Conservation (phyloP, 768 basidiomycete genomes). For the Russula virescens region DNA sequence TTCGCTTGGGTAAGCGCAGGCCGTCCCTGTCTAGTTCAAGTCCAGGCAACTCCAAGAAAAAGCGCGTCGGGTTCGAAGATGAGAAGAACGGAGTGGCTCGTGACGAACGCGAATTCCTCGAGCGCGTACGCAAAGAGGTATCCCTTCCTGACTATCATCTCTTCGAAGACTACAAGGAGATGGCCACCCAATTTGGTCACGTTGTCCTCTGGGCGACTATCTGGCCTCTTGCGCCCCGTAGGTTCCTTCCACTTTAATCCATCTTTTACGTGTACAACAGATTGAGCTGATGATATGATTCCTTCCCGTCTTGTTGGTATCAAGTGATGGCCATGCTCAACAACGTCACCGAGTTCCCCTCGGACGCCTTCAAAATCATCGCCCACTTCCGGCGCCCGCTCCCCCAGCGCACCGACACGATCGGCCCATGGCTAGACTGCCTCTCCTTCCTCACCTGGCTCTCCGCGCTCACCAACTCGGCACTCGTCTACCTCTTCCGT, state of each 20-base stretch:
- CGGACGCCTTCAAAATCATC: slow-evolving; percentile 93
- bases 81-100: slow-evolving; percentile 47
- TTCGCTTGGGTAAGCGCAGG: slow-evolving; percentile 36
- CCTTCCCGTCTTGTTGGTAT: neutral
- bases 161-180: slow-evolving; percentile 90
- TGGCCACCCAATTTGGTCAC: slow-evolving; percentile 95
- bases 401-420: slow-evolving; percentile 81
- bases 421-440: slow-evolving; percentile 91
- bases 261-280: neutral
- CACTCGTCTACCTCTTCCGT: slow-evolving; percentile 87
- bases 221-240: slow-evolving; percentile 85
- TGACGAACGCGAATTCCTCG: slow-evolving; percentile 72
- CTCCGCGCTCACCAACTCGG: slow-evolving; percentile 79
- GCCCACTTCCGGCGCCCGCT: slow-evolving; percentile 80
- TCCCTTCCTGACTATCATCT: slow-evolving; percentile 74
- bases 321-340: slow-evolving; percentile 80
- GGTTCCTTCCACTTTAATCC: slow-evolving; percentile 23
- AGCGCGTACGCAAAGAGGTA: slow-evolving; percentile 69
- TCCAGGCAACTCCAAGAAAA: slow-evolving; percentile 40
- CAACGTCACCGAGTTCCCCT: slow-evolving; percentile 87
- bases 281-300: neutral
- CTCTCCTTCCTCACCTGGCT: slow-evolving; percentile 88
- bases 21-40: slow-evolving; percentile 17
- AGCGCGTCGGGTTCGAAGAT: slow-evolving; percentile 68
- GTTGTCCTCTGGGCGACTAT: slow-evolving; percentile 89